Evolutionary conservation across 257 asterid species (phyloP).

Genomic region (Cinchona pubescens): DNA sequence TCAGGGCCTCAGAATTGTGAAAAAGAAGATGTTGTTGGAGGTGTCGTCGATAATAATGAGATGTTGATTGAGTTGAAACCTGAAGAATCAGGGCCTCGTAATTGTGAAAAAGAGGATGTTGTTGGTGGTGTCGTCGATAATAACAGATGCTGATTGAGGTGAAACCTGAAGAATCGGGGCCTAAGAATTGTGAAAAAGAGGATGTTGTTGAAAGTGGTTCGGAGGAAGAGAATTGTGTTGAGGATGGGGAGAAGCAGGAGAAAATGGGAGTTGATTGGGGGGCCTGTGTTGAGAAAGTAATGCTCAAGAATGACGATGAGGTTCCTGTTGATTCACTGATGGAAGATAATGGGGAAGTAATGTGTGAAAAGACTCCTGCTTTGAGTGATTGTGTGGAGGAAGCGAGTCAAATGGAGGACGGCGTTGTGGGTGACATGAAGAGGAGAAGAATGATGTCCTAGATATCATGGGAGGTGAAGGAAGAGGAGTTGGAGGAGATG

Average conservation of each 20-base stretch:
- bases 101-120: no score
- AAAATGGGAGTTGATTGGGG: constrained; percentile 9
- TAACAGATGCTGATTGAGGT: no score
- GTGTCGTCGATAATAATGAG: no score
- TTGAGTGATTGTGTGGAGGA: constrained; percentile 9
- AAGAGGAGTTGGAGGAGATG: not conserved
- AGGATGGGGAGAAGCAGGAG: constrained; percentile 7
- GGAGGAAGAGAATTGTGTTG: constrained; percentile 19
- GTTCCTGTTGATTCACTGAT: not conserved
- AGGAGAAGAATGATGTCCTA: not conserved
- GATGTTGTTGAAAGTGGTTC: constrained; percentile 30
- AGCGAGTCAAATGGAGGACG: not conserved
- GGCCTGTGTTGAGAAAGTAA: not conserved
- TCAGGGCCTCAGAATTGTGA: not conserved
- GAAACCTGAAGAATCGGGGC: no score
- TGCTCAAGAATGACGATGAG: not conserved
- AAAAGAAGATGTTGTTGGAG: no score
- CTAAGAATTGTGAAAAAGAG: constrained; percentile 1
- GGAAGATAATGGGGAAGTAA: not conserved
- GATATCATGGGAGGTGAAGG: not conserved
- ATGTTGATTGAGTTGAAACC: no score
- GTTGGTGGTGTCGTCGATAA: no score
- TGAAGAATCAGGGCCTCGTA: no score
- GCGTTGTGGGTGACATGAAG: not conserved
- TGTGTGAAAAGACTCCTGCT: not conserved